Conservation (phyloP, 2,329 filamentous ascomycete genomes). For the Alternaria novae-zelandiae region DNA sequence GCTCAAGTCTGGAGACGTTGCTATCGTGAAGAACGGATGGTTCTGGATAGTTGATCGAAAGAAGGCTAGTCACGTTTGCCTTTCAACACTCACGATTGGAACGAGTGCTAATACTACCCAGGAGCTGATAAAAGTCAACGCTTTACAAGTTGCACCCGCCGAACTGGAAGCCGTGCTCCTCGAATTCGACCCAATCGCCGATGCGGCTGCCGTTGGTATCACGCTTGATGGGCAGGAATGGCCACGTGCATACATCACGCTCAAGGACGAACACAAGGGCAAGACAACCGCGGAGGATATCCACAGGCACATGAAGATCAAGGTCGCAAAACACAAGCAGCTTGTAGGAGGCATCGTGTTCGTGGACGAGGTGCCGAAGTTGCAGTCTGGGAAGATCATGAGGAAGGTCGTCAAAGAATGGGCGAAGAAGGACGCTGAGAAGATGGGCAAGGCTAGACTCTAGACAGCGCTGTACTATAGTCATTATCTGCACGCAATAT, state of each 20-base stretch:
- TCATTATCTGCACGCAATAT: background rate
- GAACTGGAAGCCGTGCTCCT: slow-evolving; percentile 59
- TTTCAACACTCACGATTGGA: background rate
- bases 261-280: slow-evolving; percentile 55
- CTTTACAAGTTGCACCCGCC: slow-evolving; percentile 46
- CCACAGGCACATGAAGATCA: slow-evolving; percentile 49
- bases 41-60: slow-evolving; percentile 49
- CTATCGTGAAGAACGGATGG: slow-evolving; percentile 41
- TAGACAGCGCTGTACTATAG: slow-evolving; percentile 5
- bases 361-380: slow-evolving; percentile 63
- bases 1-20: slow-evolving; percentile 47
- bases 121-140: slow-evolving; percentile 54
- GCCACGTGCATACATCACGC: slow-evolving; percentile 60
- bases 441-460: slow-evolving; percentile 37
- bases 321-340: slow-evolving; percentile 61
- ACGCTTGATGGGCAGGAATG: slow-evolving; percentile 58
- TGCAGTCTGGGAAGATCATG: slow-evolving; percentile 65
- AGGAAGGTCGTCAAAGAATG: slow-evolving; percentile 63
- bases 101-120: slow-evolving; percentile 7
- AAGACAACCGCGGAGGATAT: slow-evolving; percentile 38
- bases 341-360: slow-evolving; percentile 61
- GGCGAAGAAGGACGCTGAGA: slow-evolving; percentile 60
- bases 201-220: slow-evolving; percentile 63
- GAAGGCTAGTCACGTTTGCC: slow-evolving; percentile 26
- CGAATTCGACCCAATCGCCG: slow-evolving; percentile 59